Evolutionary conservation across 2,329 filamentous ascomycete species (phyloP), one percentile per base, ranked within the genome.

Genomic region (Hymenoscyphus repandus): DNA sequence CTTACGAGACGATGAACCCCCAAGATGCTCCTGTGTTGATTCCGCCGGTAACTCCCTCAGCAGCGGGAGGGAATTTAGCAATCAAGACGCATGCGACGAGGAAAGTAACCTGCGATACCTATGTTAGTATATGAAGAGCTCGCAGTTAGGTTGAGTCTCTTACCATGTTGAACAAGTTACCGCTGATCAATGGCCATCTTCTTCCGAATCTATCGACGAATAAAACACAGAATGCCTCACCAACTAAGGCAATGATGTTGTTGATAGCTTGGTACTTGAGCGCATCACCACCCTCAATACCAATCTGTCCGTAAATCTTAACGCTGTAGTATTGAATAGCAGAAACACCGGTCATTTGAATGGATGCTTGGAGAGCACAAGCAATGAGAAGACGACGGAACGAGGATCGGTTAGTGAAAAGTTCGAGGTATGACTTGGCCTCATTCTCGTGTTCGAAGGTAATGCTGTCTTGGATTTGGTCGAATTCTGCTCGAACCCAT

Each of bases 141-240:
- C n/a, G n/a, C 7, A 17, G 6, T 5, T 34, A 34, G 32, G 9
- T 6, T 9, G 12, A 17, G 9, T 27, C 15, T 43, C 80, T 85
- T 11, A 87, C 62, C 64, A 78, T 80, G 69, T 90, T 91, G 50
- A 77, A 75, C 10, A 89, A 65, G 61, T 90, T 91, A 13, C 87
- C 87, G 11, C 72, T 62, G 54, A 92, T 91, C 44, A 91, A 69
- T 0, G 85, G 82, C 78, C 82, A 82, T 52, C 88, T 78, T 41
- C 88, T 82, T 45, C 88, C 88, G 7, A 85, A 77, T 32, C 72
- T 74, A 65, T 91, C 88, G 57, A 90, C 83, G 51, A 79, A 68
- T 45, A 80, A 59, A 53, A 85, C 80, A 60, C 80, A 84, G 53
- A 74, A 70, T 56, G 78, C 76, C 59, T 85, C 77, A 0, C 74